These are phyloP conservation scores for Phallus indusiatus DNA, from an alignment of 768 basidiomycete genomes.

Conservation along the genomic window DNA sequence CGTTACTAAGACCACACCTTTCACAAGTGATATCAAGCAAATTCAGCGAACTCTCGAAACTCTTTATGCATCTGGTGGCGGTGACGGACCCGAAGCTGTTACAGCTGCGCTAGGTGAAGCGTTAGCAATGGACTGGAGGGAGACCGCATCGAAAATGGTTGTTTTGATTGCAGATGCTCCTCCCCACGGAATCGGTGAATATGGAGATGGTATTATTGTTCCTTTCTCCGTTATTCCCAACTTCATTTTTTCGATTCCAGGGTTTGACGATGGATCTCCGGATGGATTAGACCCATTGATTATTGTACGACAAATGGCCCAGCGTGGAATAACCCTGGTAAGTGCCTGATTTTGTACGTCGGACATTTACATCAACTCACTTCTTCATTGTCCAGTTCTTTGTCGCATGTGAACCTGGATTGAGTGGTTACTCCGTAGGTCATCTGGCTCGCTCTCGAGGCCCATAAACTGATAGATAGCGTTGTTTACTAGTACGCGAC, in stretches of 20 bases:
- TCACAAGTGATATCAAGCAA: conserved; percentile 83
- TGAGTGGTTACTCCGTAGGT: conserved; percentile 83
- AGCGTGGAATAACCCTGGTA: conserved; percentile 83
- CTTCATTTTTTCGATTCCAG: conserved; percentile 28
- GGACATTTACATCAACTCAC: not conserved
- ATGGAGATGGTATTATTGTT: conserved; percentile 69
- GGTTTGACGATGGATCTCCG: conserved; percentile 89
- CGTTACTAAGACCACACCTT: conserved; percentile 87
- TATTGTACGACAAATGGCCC: conserved; percentile 82
- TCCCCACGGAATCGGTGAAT: conserved; percentile 95
- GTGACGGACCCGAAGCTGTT: conserved; percentile 95
- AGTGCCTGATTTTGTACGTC: conserved; percentile 19
- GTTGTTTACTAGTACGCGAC: conserved; percentile 59
- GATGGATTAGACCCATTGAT: conserved; percentile 89
- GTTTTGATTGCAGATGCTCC: conserved; percentile 97
- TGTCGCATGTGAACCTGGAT: conserved; percentile 96
- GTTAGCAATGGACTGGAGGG: conserved; percentile 85
- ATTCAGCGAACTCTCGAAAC: conserved; percentile 78
- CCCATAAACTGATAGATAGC: not conserved
- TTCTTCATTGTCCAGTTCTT: conserved; percentile 57
- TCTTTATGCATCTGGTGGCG: conserved; percentile 83
- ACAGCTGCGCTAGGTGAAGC: conserved; percentile 88
- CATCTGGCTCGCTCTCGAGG: not conserved
- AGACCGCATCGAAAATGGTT: conserved; percentile 85
- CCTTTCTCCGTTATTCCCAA: not conserved